Base-by-base conservation (phyloP, 306 rosid genomes). In the Biancaea sappan region DNA sequence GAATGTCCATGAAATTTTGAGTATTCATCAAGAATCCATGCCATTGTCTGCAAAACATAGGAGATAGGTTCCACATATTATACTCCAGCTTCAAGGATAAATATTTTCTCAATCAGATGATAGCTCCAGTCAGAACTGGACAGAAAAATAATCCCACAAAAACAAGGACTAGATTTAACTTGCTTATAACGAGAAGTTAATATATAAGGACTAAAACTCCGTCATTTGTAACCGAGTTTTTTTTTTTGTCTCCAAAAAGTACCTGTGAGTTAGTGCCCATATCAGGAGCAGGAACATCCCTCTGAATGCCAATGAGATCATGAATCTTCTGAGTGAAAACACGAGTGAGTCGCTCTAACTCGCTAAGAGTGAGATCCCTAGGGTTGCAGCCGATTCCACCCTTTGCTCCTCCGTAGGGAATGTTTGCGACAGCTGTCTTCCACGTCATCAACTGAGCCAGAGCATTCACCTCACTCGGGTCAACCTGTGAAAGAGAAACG, bases 11-110 rank as follows among this genome's bases (percentile, higher is more conserved):
- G 93, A 85, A 86, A 90, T 82, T 90, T 90, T 7, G 96, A 88
- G 79, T 90, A 90, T 84, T 90, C 96, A 51, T 90, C 91, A 18
- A 90, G 82, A 81, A 88, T 88, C 96, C 96, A 90, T n/a, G 96
- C 96, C 96, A 86, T 88, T 63, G 96, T 90, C 96, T 90, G 72
- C 29, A 24, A 21, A 67, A 38, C 43, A 74, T 3, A 50, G 13
- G 41, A 57, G 47, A 51, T 62, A 2, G 66, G 58, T 24, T 18
- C 19, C 15, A 13, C 21, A 38, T 2, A 21, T 44, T 21, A 58
- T 31, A 52, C 22, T 72, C 69, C 54, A 44, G 35, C 50, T n/a
- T 51, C 41, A 76, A 76, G 28, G 35, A 58, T n/a, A 76, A 71
- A 26, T 3, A 2, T 16, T 67, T 67, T n/a, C n/a, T n/a, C n/a